Conservation (phyloP, 495 filamentous ascomycete genomes). For the Penicillium roqueforti region DNA sequence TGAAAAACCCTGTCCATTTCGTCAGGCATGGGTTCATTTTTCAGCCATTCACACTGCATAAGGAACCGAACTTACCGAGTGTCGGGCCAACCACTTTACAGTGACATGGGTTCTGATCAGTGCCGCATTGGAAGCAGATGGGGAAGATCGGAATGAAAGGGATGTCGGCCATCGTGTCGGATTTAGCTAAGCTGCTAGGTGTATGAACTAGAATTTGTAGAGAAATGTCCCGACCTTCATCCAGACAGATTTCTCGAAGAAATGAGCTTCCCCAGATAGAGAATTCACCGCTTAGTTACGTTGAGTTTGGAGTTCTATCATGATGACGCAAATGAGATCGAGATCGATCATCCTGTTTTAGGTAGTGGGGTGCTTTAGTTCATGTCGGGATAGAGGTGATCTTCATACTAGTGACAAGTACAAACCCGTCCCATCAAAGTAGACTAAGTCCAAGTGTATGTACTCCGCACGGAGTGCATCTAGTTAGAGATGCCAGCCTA, state of each 20-base stretch:
- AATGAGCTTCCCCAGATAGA: conserved; percentile 7
- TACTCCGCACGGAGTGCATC: too few relatives aligned
- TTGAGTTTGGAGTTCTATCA: conserved; percentile 14
- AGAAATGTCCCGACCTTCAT: not conserved
- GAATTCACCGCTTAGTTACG: not conserved
- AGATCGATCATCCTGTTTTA: conserved; percentile 11
- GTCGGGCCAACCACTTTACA: conserved; percentile 61
- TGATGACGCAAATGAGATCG: conserved; percentile 25
- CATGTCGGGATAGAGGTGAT: not conserved
- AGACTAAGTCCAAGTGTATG: not conserved
- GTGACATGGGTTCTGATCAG: conserved; percentile 58
- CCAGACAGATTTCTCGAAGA: not conserved
- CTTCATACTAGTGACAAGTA: too few relatives aligned
- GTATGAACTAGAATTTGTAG: not conserved
- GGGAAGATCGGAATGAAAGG: conserved; percentile 44
- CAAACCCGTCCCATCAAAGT: too few relatives aligned
- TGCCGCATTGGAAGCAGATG: conserved; percentile 53
- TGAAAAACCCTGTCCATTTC: conserved; percentile 34
- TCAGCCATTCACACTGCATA: not conserved
- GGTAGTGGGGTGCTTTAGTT: not conserved
- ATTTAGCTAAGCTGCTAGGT: not conserved
- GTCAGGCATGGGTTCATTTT: conserved; percentile 1
- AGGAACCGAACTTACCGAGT: conserved; percentile 36
- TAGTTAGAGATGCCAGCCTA: too few relatives aligned
- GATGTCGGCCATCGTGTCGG: conserved; percentile 34